Evolutionary conservation across 768 basidiomycete genomes (phyloP).

Genomic region (Amanita subjunquillea): DNA sequence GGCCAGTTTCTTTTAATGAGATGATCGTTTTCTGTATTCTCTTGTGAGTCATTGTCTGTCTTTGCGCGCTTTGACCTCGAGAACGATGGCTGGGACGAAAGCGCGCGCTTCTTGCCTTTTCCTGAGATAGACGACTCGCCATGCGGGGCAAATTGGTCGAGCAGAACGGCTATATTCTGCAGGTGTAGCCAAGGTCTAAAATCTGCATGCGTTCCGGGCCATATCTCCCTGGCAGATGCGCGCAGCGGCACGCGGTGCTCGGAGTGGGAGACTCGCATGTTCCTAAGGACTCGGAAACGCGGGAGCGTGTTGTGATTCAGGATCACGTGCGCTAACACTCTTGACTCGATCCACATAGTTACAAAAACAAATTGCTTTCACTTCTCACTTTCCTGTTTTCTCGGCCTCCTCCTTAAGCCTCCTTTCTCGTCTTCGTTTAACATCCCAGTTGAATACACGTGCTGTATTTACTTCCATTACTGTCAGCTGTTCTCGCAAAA

Average conservation of each 20-base stretch:
- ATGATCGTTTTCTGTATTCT: neutral
- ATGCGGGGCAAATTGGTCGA: neutral
- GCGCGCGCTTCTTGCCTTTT: slow-evolving; percentile 4
- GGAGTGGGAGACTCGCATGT: slow-evolving; percentile 3
- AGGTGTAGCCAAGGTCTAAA: slow-evolving; percentile 3
- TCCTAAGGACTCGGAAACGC: neutral
- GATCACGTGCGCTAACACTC: neutral
- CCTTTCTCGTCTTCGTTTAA: slow-evolving; percentile 64
- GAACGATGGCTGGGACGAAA: neutral
- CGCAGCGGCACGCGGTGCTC: slow-evolving; percentile 1
- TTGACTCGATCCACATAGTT: neutral
- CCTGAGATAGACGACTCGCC: neutral
- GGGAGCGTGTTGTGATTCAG: neutral
- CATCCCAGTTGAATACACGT: slow-evolving; percentile 94
- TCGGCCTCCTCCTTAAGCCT: slow-evolving; percentile 28
- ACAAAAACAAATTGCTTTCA: neutral
- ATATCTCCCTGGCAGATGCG: neutral
- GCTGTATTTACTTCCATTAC: slow-evolving; percentile 97
- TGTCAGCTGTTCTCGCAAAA: slow-evolving; percentile 88
- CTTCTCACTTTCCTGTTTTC: neutral
- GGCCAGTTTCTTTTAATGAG: neutral
- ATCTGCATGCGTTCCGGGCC: neutral
- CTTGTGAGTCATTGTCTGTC: neutral
- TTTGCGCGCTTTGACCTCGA: neutral
- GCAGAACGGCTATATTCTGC: slow-evolving; percentile 2